These are phyloP conservation scores for Vicia faba DNA, from an alignment of 306 rosid species.

Conservation along the genomic window DNA sequence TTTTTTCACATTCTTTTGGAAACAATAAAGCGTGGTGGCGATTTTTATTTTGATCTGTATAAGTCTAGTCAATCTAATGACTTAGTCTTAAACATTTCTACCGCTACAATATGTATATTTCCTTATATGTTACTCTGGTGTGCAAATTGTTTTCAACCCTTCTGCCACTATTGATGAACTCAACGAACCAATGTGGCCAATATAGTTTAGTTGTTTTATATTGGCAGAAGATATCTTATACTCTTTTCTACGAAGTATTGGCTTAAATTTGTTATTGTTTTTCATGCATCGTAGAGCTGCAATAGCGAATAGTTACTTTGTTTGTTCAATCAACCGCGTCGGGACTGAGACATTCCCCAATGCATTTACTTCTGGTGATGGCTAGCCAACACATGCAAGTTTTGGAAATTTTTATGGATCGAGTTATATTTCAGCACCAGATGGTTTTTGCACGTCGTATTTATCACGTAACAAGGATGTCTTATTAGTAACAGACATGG, in stretches of 20 bases:
- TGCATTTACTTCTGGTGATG: slow-evolving; percentile 83
- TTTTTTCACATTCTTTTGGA: no score
- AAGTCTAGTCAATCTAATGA: no score
- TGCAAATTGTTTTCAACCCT: slow-evolving; percentile 96
- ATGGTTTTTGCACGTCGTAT: slow-evolving; percentile 82
- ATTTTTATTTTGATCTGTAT: no score
- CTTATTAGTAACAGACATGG: slow-evolving; percentile 76
- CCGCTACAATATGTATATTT: no score
- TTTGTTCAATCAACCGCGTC: slow-evolving; percentile 81
- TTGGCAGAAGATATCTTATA: neutral
- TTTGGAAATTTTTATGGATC: slow-evolving; percentile 91
- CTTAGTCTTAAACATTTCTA: no score
- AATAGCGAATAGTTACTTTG: slow-evolving; percentile 76
- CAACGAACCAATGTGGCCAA: slow-evolving; percentile 95
- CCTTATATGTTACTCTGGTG: no score
- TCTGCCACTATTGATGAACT: slow-evolving; percentile 94
- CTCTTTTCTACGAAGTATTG: neutral
- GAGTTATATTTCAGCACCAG: slow-evolving; percentile 82
- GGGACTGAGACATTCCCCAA: slow-evolving; percentile 82
- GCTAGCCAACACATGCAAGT: slow-evolving; percentile 73
- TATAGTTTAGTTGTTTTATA: slow-evolving; percentile 62
- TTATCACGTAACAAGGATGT: slow-evolving; percentile 77
- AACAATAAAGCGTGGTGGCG: no score
- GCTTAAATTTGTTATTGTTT: slow-evolving; percentile 18
- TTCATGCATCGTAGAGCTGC: slow-evolving; percentile 90